Percentiles rank a stretch among this genome's conserved stretches.
These are phyloP conservation scores for Bullera alba DNA, from an alignment of 768 basidiomycete genomes.

Conservation along the genomic window DNA sequence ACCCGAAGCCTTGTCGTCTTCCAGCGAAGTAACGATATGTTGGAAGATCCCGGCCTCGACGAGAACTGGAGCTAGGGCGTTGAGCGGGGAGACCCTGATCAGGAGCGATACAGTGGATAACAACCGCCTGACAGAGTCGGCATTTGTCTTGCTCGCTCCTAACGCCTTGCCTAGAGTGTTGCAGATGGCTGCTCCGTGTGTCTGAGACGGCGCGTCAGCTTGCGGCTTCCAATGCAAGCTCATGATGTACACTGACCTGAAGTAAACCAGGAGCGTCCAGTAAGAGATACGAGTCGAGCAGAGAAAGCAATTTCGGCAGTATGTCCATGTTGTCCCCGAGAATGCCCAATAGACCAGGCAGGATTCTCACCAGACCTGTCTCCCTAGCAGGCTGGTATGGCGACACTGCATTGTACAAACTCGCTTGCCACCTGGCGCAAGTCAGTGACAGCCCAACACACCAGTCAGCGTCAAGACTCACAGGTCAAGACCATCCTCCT, in stretches of 20 bases:
- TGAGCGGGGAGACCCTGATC: constrained; percentile 22
- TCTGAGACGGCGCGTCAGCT: constrained; percentile 10
- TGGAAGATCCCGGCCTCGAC: constrained; percentile 35
- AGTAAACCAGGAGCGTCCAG: constrained; percentile 34
- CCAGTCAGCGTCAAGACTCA: constrained; percentile 7
- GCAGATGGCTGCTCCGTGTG: constrained; percentile 23
- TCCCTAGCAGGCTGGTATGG: constrained; percentile 29
- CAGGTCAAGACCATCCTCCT: constrained; percentile 42
- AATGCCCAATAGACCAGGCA: constrained; percentile 34
- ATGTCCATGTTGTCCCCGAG: constrained; percentile 39
- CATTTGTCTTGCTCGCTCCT: constrained; percentile 21
- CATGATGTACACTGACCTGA: constrained; percentile 15
- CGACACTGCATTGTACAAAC: constrained; percentile 33
- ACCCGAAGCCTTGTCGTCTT: constrained; percentile 43
- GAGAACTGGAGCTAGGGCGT: constrained; percentile 25
- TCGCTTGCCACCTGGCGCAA: constrained; percentile 37
- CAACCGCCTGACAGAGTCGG: constrained; percentile 20
- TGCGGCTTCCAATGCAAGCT: background rate
- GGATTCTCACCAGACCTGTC: constrained; percentile 30
- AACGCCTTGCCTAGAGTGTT: constrained; percentile 21
- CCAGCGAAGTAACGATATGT: constrained; percentile 34
- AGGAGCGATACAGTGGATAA: constrained; percentile 30
- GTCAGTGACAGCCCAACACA: constrained; percentile 4
- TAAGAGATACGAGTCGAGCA: constrained; percentile 41
- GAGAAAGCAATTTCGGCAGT: constrained; percentile 17